A percentile compares a stretch with the other conserved stretches of the same genome.
Conservation (phyloP, 2,329 filamentous ascomycete species). For the Phyllosticta capitalensis region DNA sequence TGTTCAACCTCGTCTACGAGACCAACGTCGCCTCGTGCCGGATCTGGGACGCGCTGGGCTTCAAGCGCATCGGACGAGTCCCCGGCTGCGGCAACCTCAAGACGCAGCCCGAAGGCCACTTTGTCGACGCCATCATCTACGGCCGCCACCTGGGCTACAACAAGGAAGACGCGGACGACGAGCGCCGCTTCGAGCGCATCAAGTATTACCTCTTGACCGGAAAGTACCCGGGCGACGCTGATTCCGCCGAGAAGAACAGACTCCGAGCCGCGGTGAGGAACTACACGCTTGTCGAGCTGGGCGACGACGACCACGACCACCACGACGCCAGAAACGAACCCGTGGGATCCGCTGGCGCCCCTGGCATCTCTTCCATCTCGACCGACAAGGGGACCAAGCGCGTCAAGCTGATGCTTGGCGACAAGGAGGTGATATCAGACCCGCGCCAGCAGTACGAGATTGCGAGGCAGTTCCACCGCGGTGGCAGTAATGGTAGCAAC, state of each 20-base stretch:
- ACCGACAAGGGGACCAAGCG: neutral
- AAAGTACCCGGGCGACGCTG: constrained; percentile 86
- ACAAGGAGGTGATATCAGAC: constrained; percentile 92
- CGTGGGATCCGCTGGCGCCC: neutral
- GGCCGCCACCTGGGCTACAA: constrained; percentile 54
- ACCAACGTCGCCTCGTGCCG: constrained; percentile 83
- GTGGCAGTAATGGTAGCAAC: neutral
- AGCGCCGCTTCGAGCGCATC: constrained; percentile 98
- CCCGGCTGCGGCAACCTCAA: constrained; percentile 42
- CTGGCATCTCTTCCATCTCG: neutral
- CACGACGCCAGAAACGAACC: constrained; percentile 14
- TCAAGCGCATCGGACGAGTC: constrained; percentile 83
- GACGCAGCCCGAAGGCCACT: constrained; percentile 34
- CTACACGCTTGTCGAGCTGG: constrained; percentile 63
- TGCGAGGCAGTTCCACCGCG: constrained; percentile 63
- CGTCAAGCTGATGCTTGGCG: constrained; percentile 80
- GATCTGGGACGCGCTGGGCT: constrained; percentile 86
- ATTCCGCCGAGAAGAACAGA: constrained; percentile 90
- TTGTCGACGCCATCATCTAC: constrained; percentile 44
- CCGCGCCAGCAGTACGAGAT: constrained; percentile 86
- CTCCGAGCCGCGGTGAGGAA: constrained; percentile 89
- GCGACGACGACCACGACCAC: constrained; percentile 11
- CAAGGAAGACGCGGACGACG: constrained; percentile 74
- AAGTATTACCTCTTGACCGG: constrained; percentile 92
- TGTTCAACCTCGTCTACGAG: constrained; percentile 92